These are phyloP conservation scores for Melocanna baccifera DNA, from an alignment of 176 grass and related monocot genomes.

Conservation along the genomic window DNA sequence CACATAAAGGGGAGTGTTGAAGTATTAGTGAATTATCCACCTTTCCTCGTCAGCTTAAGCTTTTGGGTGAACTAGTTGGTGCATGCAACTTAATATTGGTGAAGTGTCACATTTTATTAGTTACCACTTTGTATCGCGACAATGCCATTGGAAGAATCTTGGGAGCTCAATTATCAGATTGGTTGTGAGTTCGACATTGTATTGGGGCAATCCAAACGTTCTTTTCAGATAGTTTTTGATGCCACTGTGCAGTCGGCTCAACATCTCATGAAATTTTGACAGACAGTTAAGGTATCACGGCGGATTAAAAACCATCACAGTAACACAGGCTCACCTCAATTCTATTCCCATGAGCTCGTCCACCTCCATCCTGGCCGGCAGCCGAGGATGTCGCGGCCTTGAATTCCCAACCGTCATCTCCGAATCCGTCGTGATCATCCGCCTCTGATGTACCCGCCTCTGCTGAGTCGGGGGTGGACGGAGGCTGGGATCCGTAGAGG, in stretches of 20 bases:
- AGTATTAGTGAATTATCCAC: too few species aligned
- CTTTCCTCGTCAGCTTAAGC: too few species aligned
- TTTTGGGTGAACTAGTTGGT: too few species aligned
- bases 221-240: background rate
- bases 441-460: background rate
- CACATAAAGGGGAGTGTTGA: too few species aligned
- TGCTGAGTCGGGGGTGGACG: background rate
- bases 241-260: background rate
- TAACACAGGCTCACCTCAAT: constrained; percentile 28
- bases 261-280: background rate
- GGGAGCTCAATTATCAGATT: background rate
- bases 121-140: background rate
- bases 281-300: background rate
- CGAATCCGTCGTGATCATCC: constrained; percentile 30
- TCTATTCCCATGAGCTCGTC: background rate
- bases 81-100: too few species aligned
- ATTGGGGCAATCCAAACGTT: background rate
- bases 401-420: constrained; percentile 55
- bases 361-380: background rate
- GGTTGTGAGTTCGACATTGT: background rate
- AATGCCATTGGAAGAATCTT: background rate
- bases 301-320: background rate
- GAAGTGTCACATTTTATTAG: background rate
- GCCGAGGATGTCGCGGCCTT: constrained; percentile 26
- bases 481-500: constrained; percentile 45